Conservation (phyloP, 2,329 filamentous ascomycete species). For the Penicillium sp. region DNA sequence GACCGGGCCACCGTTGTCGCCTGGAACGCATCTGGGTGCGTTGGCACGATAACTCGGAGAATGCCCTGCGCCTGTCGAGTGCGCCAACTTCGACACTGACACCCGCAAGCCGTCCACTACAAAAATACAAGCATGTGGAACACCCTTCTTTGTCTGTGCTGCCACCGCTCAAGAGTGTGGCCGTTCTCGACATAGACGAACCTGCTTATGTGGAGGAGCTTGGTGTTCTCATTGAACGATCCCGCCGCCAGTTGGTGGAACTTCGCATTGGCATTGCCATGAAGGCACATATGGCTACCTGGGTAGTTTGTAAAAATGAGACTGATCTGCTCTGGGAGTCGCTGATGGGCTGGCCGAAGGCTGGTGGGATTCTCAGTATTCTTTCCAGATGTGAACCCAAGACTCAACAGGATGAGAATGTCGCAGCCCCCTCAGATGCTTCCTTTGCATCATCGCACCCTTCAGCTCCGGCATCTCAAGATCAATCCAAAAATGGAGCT, state of each 20-base stretch:
- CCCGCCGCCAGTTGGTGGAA: slow-evolving; percentile 64
- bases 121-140: slow-evolving; percentile 63
- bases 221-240: slow-evolving; percentile 71
- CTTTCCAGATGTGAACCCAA: slow-evolving; percentile 17
- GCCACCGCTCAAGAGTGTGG: slow-evolving; percentile 70
- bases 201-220: slow-evolving; percentile 81
- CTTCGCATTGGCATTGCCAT: slow-evolving; percentile 70
- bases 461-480: neutral
- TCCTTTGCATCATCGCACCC: neutral
- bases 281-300: slow-evolving; percentile 25
- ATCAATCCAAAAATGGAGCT: neutral
- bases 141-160: slow-evolving; percentile 78
- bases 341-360: slow-evolving; percentile 30
- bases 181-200: slow-evolving; percentile 78
- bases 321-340: slow-evolving; percentile 6
- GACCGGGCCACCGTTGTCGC: slow-evolving; percentile 61
- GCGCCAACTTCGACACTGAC: slow-evolving; percentile 12
- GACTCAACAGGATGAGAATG: slow-evolving; percentile 4
- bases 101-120: slow-evolving; percentile 40
- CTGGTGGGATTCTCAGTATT: slow-evolving; percentile 34
- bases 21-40: slow-evolving; percentile 75
- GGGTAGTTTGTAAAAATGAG: slow-evolving; percentile 25
- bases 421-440: neutral
- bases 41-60: slow-evolving; percentile 72
- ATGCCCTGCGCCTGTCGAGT: slow-evolving; percentile 24